Conservation (phyloP, 2,329 filamentous ascomycete genomes). For the Colletotrichum tropicale region DNA sequence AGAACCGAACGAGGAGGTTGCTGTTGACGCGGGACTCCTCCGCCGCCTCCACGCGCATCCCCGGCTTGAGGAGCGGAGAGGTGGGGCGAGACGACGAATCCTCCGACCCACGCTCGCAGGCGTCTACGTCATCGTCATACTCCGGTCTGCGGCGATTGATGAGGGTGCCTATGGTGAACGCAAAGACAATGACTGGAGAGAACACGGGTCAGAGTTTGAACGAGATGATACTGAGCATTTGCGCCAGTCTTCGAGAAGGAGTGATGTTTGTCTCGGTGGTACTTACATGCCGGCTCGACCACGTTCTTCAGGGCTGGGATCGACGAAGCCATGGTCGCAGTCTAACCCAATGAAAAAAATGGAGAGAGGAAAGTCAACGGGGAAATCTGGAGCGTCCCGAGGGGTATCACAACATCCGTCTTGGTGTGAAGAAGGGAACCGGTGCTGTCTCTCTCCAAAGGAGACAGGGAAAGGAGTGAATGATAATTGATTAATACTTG, state of each 20-base stretch:
- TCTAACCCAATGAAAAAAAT: neutral
- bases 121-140: slow-evolving; percentile 8
- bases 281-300: slow-evolving; percentile 19
- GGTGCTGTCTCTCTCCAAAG: neutral
- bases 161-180: slow-evolving; percentile 19
- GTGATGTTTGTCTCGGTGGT: neutral
- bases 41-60: neutral
- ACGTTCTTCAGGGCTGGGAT: slow-evolving; percentile 14
- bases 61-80: slow-evolving; percentile 17
- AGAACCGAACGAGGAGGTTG: slow-evolving; percentile 27
- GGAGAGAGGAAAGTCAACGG: neutral
- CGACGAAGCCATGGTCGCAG: slow-evolving; percentile 6
- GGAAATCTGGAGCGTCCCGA: neutral
- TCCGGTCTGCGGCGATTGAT: slow-evolving; percentile 17
- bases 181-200: slow-evolving; percentile 12
- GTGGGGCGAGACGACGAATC: neutral
- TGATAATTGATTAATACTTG: neutral
- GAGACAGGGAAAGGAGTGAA: neutral
- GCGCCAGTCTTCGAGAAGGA: neutral
- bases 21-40: slow-evolving; percentile 15
- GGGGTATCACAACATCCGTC: neutral
- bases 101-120: slow-evolving; percentile 12
- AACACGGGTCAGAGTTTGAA: neutral
- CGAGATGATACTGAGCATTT: neutral
- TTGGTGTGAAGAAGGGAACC: neutral